These are phyloP conservation scores for Lactuca saligna DNA, from an alignment of 129 eudicot species.

Conservation along the genomic window DNA sequence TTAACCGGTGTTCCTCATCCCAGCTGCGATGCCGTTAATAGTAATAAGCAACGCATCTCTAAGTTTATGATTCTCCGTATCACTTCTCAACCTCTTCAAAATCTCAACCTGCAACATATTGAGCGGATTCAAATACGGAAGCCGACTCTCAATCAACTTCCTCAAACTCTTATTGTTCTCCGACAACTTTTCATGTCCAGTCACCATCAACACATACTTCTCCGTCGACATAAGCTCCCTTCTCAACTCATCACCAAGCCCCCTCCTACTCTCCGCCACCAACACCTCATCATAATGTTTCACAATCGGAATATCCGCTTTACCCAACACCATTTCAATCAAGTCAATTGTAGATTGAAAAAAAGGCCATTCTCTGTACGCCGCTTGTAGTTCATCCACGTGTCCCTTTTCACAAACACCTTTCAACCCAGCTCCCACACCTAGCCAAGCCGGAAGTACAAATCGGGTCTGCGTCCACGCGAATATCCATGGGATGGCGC, in stretches of 20 bases:
- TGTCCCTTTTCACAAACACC: slow-evolving; percentile 77
- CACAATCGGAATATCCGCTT: slow-evolving; percentile 69
- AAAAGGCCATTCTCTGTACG: slow-evolving; percentile 93
- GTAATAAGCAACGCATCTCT: slow-evolving; percentile 91
- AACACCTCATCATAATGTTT: slow-evolving; percentile 78
- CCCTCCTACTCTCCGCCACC: slow-evolving; percentile 56
- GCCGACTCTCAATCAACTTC: slow-evolving; percentile 82
- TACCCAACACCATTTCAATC: slow-evolving; percentile 93
- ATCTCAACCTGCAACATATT: slow-evolving; percentile 97
- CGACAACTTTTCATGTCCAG: slow-evolving; percentile 81
- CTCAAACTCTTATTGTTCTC: slow-evolving; percentile 65
- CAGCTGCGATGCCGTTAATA: slow-evolving; percentile 93
- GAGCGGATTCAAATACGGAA: slow-evolving; percentile 82
- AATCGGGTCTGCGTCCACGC: slow-evolving; percentile 97
- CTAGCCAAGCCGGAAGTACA: slow-evolving; percentile 95
- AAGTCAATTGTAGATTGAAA: slow-evolving; percentile 85
- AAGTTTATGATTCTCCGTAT: slow-evolving; percentile 62
- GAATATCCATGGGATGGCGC: slow-evolving; percentile 97
- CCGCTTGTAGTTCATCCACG: slow-evolving; percentile 59
- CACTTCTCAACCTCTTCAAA: slow-evolving; percentile 79
- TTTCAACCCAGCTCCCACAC: slow-evolving; percentile 86
- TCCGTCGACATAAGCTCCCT: slow-evolving; percentile 63
- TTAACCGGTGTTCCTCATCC: slow-evolving; percentile 96
- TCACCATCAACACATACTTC: slow-evolving; percentile 57
- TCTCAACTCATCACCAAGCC: slow-evolving; percentile 70